These are phyloP conservation scores for Xerocomus nothofagi DNA, from an alignment of 1,284 basidiomycete species.

Conservation along the genomic window DNA sequence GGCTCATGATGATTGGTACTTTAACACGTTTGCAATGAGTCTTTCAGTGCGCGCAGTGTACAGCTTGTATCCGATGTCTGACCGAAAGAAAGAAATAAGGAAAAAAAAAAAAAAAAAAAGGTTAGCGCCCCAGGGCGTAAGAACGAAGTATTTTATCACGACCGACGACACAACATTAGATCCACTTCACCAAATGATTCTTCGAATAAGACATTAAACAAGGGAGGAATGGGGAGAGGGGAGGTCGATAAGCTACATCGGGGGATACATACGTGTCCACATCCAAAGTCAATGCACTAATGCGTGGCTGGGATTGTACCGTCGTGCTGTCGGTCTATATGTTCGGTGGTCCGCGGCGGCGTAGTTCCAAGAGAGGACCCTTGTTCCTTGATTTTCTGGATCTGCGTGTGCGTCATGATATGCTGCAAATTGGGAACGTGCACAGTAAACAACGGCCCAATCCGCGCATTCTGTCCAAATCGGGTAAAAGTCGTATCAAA, in stretches of 20 bases:
- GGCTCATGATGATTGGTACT: no score
- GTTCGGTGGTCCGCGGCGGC: background rate
- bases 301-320: background rate
- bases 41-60: background rate
- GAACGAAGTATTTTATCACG: background rate
- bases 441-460: slow-evolving; percentile 2
- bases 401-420: slow-evolving; percentile 4
- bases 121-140: background rate
- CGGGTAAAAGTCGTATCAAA: slow-evolving; percentile 9
- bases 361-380: background rate
- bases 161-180: background rate
- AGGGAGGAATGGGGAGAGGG: background rate
- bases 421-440: slow-evolving; percentile 4
- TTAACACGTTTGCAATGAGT: no score
- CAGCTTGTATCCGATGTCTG: background rate
- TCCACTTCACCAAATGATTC: background rate
- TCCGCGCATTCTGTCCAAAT: slow-evolving; percentile 1
- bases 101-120: background rate
- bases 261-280: slow-evolving; percentile 7
- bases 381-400: background rate
- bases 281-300: slow-evolving; percentile 5
- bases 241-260: slow-evolving; percentile 19
- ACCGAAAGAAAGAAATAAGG: background rate
- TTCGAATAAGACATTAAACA: background rate
- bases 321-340: background rate